Base-by-base conservation (phyloP, 1,284 basidiomycete genomes). In the Cryptococcus hybrid region DNA sequence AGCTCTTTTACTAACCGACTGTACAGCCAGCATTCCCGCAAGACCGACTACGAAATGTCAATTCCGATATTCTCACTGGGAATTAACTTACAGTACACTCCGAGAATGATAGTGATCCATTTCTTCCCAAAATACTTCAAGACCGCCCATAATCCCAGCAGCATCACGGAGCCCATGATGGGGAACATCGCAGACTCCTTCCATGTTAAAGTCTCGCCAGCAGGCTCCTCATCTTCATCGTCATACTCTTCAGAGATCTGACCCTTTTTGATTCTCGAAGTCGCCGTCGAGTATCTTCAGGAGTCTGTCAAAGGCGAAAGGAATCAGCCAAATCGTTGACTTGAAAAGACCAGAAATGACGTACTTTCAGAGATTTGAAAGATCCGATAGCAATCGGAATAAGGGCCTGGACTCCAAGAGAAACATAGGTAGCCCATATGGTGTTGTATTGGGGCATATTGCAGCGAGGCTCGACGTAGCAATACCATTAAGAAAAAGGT, bases 121-220 rank as follows among this genome's bases (percentile, higher is more conserved):
- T 86, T 84, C 66, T 84, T 85, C 44, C 90, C 89, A 46, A 90
- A 77, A 71, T 88, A 93, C 70, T 86, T 74, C 53, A 78, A 60
- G 34, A 76, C 49, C 45, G 64, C 45, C 57, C 63, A 78, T 13
- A 78, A 60, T 0, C 63, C 61, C 52, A 78, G 50, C 6, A 78
- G 62, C n/a, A 72, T 73, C 5, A 65, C 57, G 13, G 68, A 71
- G 0, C 76, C 77, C 12, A 78, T 60, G 2, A 78, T 52, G 4
- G 77, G 77, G 57, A 78, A 76, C 15, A 72, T 48, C 13, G 77
- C 47, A 24, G 67, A 67, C 59, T 78, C 77, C 7, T 61, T 62
- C 65, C 75, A 68, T 5, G 70, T 71, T 11, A 78, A 62, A 1
- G 65, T 62, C 52, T 78, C 77, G 12, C 74, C 76, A 6, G 68